Percentiles rank a stretch among this genome's conserved stretches.
Conservation (phyloP, 2,329 filamentous ascomycete genomes). For the Xylariaceae sp. region DNA sequence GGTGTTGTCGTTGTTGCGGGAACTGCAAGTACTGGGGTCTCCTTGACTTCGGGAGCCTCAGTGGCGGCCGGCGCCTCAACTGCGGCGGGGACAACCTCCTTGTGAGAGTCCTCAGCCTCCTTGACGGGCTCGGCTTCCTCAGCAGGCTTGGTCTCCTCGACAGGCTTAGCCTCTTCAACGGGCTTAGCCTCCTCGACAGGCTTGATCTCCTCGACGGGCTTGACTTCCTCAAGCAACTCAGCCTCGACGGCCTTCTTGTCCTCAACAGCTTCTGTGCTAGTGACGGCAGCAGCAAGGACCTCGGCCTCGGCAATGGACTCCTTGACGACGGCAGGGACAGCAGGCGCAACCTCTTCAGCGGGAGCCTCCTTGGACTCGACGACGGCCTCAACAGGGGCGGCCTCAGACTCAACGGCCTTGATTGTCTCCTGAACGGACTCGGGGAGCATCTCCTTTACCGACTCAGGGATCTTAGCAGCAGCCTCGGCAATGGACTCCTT, state of each 20-base stretch:
- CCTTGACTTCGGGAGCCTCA: conserved; percentile 15
- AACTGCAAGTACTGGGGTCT: conserved; percentile 12
- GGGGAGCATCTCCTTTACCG: conserved; percentile 68
- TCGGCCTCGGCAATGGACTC: conserved; percentile 58
- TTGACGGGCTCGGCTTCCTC: conserved; percentile 25
- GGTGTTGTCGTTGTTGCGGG: conserved; percentile 15
- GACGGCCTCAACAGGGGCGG: conserved; percentile 1
- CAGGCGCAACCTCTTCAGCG: conserved; percentile 42
- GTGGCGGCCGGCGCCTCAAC: conserved; percentile 20
- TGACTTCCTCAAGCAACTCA: conserved; percentile 51
- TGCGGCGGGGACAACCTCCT: conserved; percentile 17
- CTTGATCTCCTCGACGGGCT: conserved; percentile 43
- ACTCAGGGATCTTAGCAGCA: conserved; percentile 58
- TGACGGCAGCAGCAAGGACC: conserved; percentile 68
- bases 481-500: conserved; percentile 55
- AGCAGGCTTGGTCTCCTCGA: conserved; percentile 46
- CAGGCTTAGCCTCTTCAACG: not conserved
- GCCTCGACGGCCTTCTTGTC: conserved; percentile 72
- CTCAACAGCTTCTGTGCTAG: conserved; percentile 60
- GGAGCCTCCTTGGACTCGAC: conserved; percentile 31
- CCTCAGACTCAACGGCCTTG: conserved; percentile 36
- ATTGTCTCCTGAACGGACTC: conserved; percentile 69
- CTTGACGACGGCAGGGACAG: conserved; percentile 52
- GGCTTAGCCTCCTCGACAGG: not conserved
- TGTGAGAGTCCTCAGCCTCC: conserved; percentile 24